These are phyloP conservation scores for Diplogelasinospora grovesii DNA, from an alignment of 495 filamentous ascomycete genomes.

Conservation along the genomic window DNA sequence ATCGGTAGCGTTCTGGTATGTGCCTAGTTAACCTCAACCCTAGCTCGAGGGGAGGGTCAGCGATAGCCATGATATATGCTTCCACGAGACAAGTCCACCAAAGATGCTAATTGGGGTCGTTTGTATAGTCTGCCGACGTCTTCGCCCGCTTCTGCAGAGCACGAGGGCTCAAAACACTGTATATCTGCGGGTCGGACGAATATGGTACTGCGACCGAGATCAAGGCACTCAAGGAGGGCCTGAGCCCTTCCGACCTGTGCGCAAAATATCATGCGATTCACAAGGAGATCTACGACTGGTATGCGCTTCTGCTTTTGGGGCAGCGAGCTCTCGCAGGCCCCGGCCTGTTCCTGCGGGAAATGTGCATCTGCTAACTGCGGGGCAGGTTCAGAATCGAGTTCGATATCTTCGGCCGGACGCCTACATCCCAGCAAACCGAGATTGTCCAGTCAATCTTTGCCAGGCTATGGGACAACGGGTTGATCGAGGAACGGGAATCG, in stretches of 20 bases:
- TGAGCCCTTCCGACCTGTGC: constrained; percentile 62
- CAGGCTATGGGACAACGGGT: constrained; percentile 71
- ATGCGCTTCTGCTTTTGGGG: no score
- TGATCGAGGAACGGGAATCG: constrained; percentile 66
- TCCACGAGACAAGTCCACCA: neutral
- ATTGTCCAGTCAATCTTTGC: constrained; percentile 81
- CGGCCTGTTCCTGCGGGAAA: no score
- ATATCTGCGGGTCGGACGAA: constrained; percentile 41
- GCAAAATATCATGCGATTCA: constrained; percentile 76
- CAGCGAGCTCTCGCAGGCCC: no score
- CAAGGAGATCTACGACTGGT: constrained; percentile 71
- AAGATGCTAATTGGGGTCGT: no score
- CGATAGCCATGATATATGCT: no score
- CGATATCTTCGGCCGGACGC: constrained; percentile 78
- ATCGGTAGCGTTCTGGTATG: no score
- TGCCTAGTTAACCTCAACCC: no score
- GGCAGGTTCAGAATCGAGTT: constrained; percentile 75
- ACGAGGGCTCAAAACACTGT: constrained; percentile 32
- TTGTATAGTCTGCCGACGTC: constrained; percentile 56
- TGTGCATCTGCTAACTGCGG: no score
- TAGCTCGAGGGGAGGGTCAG: no score
- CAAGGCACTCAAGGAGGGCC: constrained; percentile 52
- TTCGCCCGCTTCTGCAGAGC: constrained; percentile 46
- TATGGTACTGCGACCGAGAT: constrained; percentile 74
- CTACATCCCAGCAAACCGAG: constrained; percentile 73